A percentile compares a stretch with the other conserved stretches of the same genome.
Evolutionary conservation across 371 early-diverging fungal genomes (phyloP).

Genomic region (Blakeslea trispora): DNA sequence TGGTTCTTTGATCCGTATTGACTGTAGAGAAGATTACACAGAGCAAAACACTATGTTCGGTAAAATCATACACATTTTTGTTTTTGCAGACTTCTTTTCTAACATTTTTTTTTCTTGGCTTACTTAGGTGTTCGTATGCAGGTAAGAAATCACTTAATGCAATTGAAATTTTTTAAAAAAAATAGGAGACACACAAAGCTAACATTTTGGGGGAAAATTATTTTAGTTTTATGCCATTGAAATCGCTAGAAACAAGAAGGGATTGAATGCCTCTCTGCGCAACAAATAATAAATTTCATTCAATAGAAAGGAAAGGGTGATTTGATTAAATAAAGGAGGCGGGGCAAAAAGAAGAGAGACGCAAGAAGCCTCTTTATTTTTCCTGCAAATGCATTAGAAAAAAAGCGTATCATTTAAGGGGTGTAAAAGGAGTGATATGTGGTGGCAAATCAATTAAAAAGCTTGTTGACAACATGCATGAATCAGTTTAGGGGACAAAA

Average conservation of each 20-base stretch:
- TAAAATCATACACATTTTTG: conserved; percentile 25
- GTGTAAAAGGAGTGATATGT: neutral
- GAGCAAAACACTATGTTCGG: conserved; percentile 88
- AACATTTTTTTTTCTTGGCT: conserved; percentile 13
- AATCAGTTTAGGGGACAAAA: neutral
- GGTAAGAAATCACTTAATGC: conserved; percentile 22
- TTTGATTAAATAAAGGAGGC: conserved; percentile 5
- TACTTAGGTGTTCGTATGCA: conserved; percentile 52
- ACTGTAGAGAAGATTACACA: conserved; percentile 75
- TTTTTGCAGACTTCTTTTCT: conserved; percentile 7
- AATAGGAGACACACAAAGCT: neutral
- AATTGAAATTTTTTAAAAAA: neutral
- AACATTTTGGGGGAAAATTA: neutral
- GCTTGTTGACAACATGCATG: neutral
- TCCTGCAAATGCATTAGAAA: conserved; percentile 3
- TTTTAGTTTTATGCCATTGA: conserved; percentile 86
- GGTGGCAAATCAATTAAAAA: neutral
- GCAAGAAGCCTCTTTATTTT: too few relatives aligned
- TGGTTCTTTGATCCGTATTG: conserved; percentile 84
- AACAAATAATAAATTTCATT: conserved; percentile 20
- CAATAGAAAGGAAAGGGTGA: neutral
- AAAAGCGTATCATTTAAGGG: neutral
- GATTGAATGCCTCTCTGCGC: conserved; percentile 60
- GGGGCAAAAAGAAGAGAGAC: too few relatives aligned
- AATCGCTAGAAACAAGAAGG: conserved; percentile 86